These are phyloP conservation scores for Naganishia friedmannii DNA, from an alignment of 768 basidiomycete species.

Conservation along the genomic window DNA sequence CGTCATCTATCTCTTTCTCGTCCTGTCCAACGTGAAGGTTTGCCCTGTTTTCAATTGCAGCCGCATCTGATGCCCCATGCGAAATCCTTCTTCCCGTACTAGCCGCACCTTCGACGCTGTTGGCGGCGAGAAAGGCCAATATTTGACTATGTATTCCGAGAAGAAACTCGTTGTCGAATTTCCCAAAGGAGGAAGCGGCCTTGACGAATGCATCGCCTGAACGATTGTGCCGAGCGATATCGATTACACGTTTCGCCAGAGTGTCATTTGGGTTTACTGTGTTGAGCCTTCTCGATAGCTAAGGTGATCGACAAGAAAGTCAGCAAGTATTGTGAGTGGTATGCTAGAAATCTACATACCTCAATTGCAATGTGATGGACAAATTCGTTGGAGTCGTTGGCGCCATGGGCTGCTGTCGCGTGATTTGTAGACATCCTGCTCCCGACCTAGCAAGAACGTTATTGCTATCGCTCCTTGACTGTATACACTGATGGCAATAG, in stretches of 20 bases:
- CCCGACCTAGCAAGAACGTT: too few species aligned
- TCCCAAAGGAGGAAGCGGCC: slow-evolving; percentile 78
- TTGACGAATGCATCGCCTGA: slow-evolving; percentile 62
- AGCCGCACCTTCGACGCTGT: slow-evolving; percentile 54
- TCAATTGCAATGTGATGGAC: slow-evolving; percentile 51
- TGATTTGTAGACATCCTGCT: slow-evolving; percentile 10
- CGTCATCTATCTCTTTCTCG: slow-evolving; percentile 56
- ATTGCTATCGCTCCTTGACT: too few species aligned
- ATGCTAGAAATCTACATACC: slow-evolving; percentile 35
- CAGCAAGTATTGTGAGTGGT: neutral
- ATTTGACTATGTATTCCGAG: slow-evolving; percentile 76
- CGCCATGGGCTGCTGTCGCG: neutral
- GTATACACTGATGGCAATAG: too few species aligned
- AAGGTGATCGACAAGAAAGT: slow-evolving; percentile 60
- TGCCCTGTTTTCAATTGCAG: slow-evolving; percentile 2
- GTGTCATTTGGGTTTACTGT: slow-evolving; percentile 77
- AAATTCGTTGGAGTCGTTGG: slow-evolving; percentile 36
- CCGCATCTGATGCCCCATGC: slow-evolving; percentile 5
- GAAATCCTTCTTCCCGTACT: slow-evolving; percentile 6
- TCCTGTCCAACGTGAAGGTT: slow-evolving; percentile 32
- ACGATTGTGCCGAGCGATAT: slow-evolving; percentile 71
- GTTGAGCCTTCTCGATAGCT: slow-evolving; percentile 77
- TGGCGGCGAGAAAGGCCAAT: slow-evolving; percentile 66
- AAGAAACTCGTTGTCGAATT: slow-evolving; percentile 75
- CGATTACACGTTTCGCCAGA: slow-evolving; percentile 72